Percentiles rank a stretch among this genome's conserved stretches.
Evolutionary conservation across 441 rosid species (phyloP).

Genomic region (Omphalea diandra): DNA sequence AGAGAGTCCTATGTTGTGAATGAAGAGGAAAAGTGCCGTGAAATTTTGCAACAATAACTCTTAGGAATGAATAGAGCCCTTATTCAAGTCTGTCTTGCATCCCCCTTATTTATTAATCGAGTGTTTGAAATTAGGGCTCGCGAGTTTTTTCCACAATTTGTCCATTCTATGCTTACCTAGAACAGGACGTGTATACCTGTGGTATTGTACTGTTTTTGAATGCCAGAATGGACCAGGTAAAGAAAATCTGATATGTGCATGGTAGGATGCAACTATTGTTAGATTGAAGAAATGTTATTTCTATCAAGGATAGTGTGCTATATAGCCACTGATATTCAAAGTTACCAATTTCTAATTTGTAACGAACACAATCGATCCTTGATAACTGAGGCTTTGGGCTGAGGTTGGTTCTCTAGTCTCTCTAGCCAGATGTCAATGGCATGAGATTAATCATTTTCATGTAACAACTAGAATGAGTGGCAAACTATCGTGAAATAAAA

Average conservation of each 20-base stretch:
- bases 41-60: background rate
- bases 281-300: conserved; percentile 10
- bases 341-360: background rate
- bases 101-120: background rate
- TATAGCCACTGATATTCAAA: background rate
- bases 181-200: background rate
- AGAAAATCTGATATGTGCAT: background rate
- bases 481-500: too few relatives aligned
- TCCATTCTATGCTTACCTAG: conserved; percentile 3
- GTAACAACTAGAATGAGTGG: too few relatives aligned
- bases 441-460: too few relatives aligned
- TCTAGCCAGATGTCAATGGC: too few relatives aligned
- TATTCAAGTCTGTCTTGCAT: background rate
- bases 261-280: conserved; percentile 4
- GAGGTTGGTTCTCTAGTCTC: too few relatives aligned
- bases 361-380: too few relatives aligned
- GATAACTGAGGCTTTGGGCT: too few relatives aligned
- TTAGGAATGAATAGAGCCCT: background rate
- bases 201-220: conserved; percentile 10
- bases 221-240: background rate
- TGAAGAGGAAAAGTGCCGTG: background rate
- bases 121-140: background rate
- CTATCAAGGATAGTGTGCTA: too few relatives aligned
- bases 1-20: background rate
- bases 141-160: background rate